phyloP scores from a whole-genome alignment of 2,329 filamentous ascomycete species.

The Byssoonygena ceratinophila region DNA sequence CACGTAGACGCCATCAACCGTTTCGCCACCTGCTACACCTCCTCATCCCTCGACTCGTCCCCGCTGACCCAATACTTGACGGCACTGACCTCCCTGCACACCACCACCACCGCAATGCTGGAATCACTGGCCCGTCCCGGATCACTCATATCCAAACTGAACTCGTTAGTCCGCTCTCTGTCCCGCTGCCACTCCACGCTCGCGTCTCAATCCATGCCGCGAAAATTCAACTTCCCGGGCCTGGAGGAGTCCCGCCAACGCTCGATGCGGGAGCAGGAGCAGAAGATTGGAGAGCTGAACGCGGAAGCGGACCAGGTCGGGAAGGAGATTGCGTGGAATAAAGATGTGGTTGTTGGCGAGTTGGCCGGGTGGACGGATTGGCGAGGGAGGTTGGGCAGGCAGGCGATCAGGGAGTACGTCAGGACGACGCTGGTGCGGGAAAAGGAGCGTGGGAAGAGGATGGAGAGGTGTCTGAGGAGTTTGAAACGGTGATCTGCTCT shows the following conservation, averaged over 20 bases:
- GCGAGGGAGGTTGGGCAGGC: slow-evolving; percentile 64
- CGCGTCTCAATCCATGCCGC: slow-evolving; percentile 45
- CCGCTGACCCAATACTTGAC: slow-evolving; percentile 65
- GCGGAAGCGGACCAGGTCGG: slow-evolving; percentile 63
- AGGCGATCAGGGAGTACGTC: slow-evolving; percentile 65
- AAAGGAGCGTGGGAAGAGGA: slow-evolving; percentile 63
- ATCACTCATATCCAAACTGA: slow-evolving; percentile 65
- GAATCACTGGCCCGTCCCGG: slow-evolving; percentile 67
- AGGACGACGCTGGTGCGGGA: slow-evolving; percentile 70
- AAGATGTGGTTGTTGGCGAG: slow-evolving; percentile 84
- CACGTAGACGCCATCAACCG: slow-evolving; percentile 62
- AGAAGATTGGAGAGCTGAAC: slow-evolving; percentile 60
- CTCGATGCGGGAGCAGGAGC: slow-evolving; percentile 72
- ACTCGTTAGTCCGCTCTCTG: slow-evolving; percentile 61
- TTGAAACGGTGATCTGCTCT: slow-evolving; percentile 29
- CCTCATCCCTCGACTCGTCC: slow-evolving; percentile 56
- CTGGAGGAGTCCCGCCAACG: slow-evolving; percentile 79
- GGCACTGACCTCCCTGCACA: slow-evolving; percentile 67
- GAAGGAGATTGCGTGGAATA: slow-evolving; percentile 77
- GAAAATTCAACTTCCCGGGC: slow-evolving; percentile 40
- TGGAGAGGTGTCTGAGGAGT: slow-evolving; percentile 66
- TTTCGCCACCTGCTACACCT: slow-evolving; percentile 55
- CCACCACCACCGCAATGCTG: slow-evolving; percentile 72
- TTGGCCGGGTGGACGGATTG: slow-evolving; percentile 89
- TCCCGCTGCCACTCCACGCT: slow-evolving; percentile 68